Base-by-base conservation (phyloP, 176 grass and related monocot species). In the Secale cereale region DNA sequence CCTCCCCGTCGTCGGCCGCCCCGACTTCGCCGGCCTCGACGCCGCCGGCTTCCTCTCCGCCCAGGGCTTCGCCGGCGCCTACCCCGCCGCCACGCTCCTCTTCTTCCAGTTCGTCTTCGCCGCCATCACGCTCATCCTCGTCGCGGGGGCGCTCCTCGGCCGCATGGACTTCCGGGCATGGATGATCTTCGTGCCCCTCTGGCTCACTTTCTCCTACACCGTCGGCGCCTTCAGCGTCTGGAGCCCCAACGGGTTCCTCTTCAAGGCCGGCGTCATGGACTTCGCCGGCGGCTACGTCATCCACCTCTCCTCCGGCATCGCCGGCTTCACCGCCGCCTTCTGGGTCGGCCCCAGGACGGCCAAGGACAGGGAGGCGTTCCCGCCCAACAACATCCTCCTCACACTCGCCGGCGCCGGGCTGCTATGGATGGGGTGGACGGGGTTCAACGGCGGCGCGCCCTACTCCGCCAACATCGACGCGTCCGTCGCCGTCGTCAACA, bases 61-160 rank as follows among this genome's bases (percentile, higher is more conserved):
- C 12, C 90, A 87, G 88, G 92, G 94, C 30, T 94, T 94, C 81
- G 81, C 86, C 30, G 92, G 92, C 61, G 80, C 91, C 1, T 97
- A 92, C 86, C 94, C 94, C 0, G 83, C 69, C 46, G 90, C 94
- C 46, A 92, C 94, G 36, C 94, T 97, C 32, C 78, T 97, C 32
- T 94, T 88, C 81, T 97, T 97, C 70, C 90, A 97, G 85, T 97
- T 92, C 79, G 90, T 92, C 23, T 92, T 94, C 83, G 94, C 94
- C 11, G 94, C 90, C 76, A 97, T 97, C 88, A 92, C 94, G 45
- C 86, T 92, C 60, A 83, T 97, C 46, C 92, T 97, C 72, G 81
- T 92, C 63, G 90, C 92, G 25, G 94, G 94, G 14, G 86, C 92
- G 48, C 85, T 97, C 22, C 94, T 94, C 4, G 92, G 94, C 8